phyloP scores from a whole-genome alignment of 768 basidiomycete species.

The Pisolithus albus region DNA sequence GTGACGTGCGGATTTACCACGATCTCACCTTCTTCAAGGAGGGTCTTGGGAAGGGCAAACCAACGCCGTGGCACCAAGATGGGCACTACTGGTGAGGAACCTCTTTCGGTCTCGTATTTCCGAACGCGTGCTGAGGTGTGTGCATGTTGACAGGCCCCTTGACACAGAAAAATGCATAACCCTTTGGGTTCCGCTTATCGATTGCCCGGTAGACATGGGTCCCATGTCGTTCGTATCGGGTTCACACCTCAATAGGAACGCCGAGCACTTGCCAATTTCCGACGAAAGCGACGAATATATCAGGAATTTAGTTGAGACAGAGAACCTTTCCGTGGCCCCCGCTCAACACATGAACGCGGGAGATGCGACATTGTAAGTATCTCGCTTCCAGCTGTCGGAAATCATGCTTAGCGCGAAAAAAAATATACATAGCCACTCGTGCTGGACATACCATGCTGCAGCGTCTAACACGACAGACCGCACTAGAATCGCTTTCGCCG shows the following conservation, averaged over 20 bases:
- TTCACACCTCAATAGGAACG: not conserved
- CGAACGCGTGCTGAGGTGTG: not conserved
- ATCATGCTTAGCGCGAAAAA: not conserved
- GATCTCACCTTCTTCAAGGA: slow-evolving; percentile 7
- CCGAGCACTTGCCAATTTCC: slow-evolving; percentile 3
- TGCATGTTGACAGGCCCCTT: not conserved
- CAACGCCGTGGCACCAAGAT: slow-evolving; percentile 2
- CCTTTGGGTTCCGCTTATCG: slow-evolving; percentile 5
- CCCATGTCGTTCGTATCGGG: slow-evolving; percentile 7
- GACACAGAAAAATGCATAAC: slow-evolving; percentile 6
- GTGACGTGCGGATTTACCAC: slow-evolving; percentile 5
- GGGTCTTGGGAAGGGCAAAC: slow-evolving; percentile 1
- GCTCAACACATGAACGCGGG: slow-evolving; percentile 5
- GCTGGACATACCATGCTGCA: slow-evolving; percentile 7
- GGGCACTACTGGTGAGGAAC: slow-evolving; percentile 2
- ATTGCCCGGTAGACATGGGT: slow-evolving; percentile 5
- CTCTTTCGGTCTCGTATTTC: not conserved
- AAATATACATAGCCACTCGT: slow-evolving; percentile 1
- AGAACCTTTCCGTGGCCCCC: slow-evolving; percentile 1
- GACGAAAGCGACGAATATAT: slow-evolving; percentile 1
- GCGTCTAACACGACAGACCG: not conserved
- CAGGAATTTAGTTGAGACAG: not conserved
- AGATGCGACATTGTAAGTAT: slow-evolving; percentile 4
- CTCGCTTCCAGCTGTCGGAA: not conserved
- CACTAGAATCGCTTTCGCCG: not conserved